Evolutionary conservation across 257 asterid species (phyloP), one percentile per base, ranked within the genome.

Genomic region (Solanum arcanum): DNA sequence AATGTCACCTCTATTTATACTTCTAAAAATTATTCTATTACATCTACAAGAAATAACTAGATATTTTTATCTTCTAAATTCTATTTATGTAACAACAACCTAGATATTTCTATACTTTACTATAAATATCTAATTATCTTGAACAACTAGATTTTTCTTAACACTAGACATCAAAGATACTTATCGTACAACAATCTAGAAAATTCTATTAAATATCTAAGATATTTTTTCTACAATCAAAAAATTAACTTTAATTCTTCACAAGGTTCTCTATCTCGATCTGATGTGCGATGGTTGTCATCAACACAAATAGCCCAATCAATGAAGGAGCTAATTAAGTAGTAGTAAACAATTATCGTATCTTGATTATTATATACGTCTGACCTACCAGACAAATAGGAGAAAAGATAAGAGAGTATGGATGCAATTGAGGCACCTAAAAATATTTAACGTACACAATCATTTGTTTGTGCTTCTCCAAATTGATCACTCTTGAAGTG

Each of bases 141-240:
- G 39, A 37, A 37, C 7, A 37, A 5, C 1, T 37, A 37, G 2
- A 37, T 37, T 37, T 37, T 37, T 37, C 39, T 37, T 5, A 35
- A 5, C 7, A 5, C 1, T 5, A 37, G 1, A 6, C 39, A 41
- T 41, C 0, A 41, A 41, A 9, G 3, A 0, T 9, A 9, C 42
- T 41, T 41, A 41, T 0, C 0, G 0, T 41, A 41, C 10, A 41
- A 7, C 9, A 2, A 2, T 41, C 44, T 41, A 41, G 3, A 41
- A 41, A 41, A 1, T 41, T 41, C 3, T 9, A 41, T 10, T 41
- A 41, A 41, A 41, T 41, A 41, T 41, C 44, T 39, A 39, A 41
- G 11, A 41, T 41, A 41, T 41, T 41, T 8, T 41, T 41, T 41
- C 1, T 41, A 9, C 44, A 2, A 7, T 3, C 3, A 41, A 7